Base-by-base conservation (phyloP, 768 basidiomycete species). In the Podaxis sp. region DNA sequence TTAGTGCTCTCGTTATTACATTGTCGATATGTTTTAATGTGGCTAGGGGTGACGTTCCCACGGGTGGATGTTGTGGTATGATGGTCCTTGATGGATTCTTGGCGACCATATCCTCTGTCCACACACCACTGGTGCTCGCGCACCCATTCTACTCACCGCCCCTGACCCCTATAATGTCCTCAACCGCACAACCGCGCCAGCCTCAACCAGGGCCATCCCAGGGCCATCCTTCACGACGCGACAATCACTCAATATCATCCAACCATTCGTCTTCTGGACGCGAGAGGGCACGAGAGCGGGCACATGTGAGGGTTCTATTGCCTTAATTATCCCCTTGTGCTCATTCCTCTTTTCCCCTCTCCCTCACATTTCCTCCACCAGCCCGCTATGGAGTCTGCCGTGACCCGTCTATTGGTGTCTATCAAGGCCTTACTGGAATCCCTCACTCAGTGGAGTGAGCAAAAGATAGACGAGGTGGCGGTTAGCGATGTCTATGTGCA, bases 401-500 rank as follows among this genome's bases (percentile, higher is more conserved):
- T 97, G 37, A 97, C 96, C 19, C 85, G 93, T 55, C 84, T 98
- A 11, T 83, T 99, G 25, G 94, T 99, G 2, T 89, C 94, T 33
- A 98, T 98, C 66, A 96, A 98, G 73, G 86, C 92, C 65, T 85
- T 99, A n/a, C 82, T 99, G 40, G 95, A 97, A 72, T 82, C 91
- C 1, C 81, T 97, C 59, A 93, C 91, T 5, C 77, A 84, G 77
- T 97, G 94, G 94, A 92, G 91, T 73, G 80, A 80, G 63, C 75
- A 83, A 64, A 81, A 86, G 68, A 82, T 90, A 68, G 80, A 86
- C 61, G 94, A 96, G 71, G 77, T 74, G 47, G 81, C 91, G 67
- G 94, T 99, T 71, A 97, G 95, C 81, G 94, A 98, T 74, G 92
- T 97, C 58, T 99, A 99, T 75, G 97, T 99, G 58, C 86, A 88